phyloP scores from a whole-genome alignment of 139 green algal genomes.

The Diplosphaera chodatii region DNA sequence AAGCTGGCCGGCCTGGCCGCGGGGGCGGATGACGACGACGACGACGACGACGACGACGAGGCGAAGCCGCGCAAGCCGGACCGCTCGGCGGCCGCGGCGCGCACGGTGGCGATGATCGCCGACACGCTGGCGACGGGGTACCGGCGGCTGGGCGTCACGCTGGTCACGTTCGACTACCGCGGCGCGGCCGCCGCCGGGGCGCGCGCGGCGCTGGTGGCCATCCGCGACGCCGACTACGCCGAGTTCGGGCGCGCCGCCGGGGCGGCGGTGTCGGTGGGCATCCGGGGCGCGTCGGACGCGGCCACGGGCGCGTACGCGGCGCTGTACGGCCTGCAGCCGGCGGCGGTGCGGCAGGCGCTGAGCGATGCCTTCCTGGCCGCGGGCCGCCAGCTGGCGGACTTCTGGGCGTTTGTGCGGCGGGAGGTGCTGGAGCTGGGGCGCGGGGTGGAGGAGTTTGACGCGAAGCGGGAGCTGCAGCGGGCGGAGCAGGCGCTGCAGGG shows the following conservation, averaged over 20 bases:
- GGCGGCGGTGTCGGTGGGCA: neutral
- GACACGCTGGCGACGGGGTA: neutral
- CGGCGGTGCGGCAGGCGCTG: neutral
- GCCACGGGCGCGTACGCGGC: too few relatives aligned
- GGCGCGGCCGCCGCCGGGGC: too few relatives aligned
- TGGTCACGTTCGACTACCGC: neutral
- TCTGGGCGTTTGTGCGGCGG: neutral
- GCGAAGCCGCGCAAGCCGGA: too few relatives aligned
- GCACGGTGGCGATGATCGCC: neutral
- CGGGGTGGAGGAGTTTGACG: neutral
- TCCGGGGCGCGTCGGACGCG: neutral
- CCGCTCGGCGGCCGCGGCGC: too few relatives aligned
- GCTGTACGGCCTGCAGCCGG: neutral
- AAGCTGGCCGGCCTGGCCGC: too few relatives aligned
- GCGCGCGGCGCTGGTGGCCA: neutral
- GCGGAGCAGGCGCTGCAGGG: neutral
- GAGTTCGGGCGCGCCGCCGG: neutral
- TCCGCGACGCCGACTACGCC: neutral
- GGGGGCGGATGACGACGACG: too few relatives aligned
- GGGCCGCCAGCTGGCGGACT: neutral
- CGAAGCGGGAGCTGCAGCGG: neutral
- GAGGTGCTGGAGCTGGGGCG: neutral
- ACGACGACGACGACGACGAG: neutral
- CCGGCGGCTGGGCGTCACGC: neutral
- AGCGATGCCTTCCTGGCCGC: neutral